Conservation (phyloP, 1,284 basidiomycete genomes). For the Pseudozyma tsukubaensis region DNA sequence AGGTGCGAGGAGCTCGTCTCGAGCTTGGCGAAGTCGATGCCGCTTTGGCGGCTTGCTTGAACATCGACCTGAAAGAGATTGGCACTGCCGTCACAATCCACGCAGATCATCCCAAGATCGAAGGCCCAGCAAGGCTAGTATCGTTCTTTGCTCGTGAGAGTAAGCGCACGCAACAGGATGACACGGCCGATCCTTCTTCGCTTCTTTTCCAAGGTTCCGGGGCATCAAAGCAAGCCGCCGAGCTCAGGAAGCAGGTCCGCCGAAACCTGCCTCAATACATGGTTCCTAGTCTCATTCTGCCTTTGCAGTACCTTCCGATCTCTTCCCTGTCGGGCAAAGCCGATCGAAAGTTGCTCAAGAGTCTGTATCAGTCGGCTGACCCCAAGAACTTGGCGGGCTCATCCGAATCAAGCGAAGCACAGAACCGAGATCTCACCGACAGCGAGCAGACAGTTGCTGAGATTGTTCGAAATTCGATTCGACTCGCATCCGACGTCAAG, state of each 20-base stretch:
- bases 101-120: constrained; percentile 38
- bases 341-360: constrained; percentile 43
- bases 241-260: constrained; percentile 34
- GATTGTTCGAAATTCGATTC: constrained; percentile 17
- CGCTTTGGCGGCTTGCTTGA: constrained; percentile 22
- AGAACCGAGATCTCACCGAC: constrained; percentile 22
- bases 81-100: constrained; percentile 46
- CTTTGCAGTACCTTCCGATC: constrained; percentile 51
- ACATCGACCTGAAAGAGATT: constrained; percentile 9
- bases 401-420: constrained; percentile 3
- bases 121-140: constrained; percentile 45
- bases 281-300: constrained; percentile 57
- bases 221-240: constrained; percentile 4
- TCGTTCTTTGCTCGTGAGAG: constrained; percentile 42
- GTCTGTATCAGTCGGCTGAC: constrained; percentile 36
- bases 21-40: constrained; percentile 64
- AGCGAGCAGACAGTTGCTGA: constrained; percentile 40
- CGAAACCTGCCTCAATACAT: constrained; percentile 56
- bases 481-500: constrained; percentile 16
- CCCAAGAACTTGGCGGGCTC: constrained; percentile 4
- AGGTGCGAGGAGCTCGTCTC: constrained; percentile 63
- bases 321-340: constrained; percentile 61
- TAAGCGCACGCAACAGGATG: constrained; percentile 13
- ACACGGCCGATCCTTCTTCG: constrained; percentile 3
- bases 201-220: constrained; percentile 16